A percentile compares a stretch with the other conserved stretches of the same genome.
Evolutionary conservation across 345 rosid species (phyloP).

Genomic region (Pistacia atlantica): DNA sequence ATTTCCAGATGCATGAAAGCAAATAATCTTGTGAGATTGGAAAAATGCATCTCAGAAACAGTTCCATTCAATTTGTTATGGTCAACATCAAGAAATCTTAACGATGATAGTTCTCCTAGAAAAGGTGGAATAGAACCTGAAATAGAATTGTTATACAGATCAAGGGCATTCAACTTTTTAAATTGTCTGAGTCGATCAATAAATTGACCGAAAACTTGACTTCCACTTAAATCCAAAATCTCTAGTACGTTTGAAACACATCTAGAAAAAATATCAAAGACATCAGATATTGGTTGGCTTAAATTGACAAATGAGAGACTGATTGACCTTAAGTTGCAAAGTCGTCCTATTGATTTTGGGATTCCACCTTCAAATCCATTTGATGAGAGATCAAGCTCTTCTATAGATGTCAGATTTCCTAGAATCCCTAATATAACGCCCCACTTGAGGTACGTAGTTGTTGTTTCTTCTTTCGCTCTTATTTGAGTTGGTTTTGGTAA

Average conservation of each 20-base stretch:
- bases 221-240: rapidly evolving
- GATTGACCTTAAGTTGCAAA: not conserved
- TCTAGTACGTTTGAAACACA: not conserved
- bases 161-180: not conserved
- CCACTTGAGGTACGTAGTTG: too few species aligned
- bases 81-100: too few species aligned
- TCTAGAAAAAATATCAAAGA: not conserved
- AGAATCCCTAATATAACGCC: too few species aligned
- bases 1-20: conserved; percentile 26
- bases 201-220: not conserved
- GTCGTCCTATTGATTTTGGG: not conserved
- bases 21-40: not conserved
- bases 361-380: not conserved
- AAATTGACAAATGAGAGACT: not conserved
- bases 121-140: not conserved
- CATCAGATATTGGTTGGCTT: not conserved
- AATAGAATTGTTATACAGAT: not conserved
- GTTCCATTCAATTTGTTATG: not conserved
- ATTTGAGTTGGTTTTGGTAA: too few species aligned
- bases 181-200: not conserved
- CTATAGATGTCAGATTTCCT: conserved; percentile 24
- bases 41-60: not conserved
- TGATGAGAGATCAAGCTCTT: not conserved
- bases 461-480: too few species aligned
- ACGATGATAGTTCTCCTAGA: not conserved